Evolutionary conservation across 768 basidiomycete genomes (phyloP).

Genomic region (Suillus alpinus): DNA sequence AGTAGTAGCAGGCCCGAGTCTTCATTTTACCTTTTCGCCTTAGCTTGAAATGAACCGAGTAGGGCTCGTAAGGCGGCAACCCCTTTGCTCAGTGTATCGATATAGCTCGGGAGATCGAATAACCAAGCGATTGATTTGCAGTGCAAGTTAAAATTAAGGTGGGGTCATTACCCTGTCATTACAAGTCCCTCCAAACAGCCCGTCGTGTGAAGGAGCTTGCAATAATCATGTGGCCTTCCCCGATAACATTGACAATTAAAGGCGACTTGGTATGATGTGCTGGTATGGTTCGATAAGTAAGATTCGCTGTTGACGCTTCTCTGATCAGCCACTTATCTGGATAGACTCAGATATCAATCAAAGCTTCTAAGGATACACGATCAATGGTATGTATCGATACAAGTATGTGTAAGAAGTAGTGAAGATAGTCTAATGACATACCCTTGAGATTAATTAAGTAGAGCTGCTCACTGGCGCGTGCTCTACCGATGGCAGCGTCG

Average conservation of each 20-base stretch:
- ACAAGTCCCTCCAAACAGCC: not conserved
- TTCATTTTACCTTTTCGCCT: conserved; percentile 2
- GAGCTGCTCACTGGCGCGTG: not conserved
- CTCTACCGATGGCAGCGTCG: conserved; percentile 22
- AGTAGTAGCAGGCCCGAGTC: not conserved
- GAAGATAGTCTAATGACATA: not conserved
- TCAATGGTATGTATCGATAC: not conserved
- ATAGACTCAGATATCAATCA: not conserved
- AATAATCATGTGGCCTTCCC: not conserved
- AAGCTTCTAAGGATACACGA: not conserved
- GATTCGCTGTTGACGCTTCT: not conserved
- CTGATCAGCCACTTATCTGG: not conserved
- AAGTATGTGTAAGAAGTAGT: not conserved
- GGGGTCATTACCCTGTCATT: not conserved
- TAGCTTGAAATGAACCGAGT: not conserved
- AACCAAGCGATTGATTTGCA: not conserved
- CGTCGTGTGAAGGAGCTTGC: not conserved
- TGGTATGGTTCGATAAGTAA: not conserved
- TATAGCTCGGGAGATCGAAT: not conserved
- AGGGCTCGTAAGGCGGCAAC: not conserved
- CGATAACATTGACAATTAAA: not conserved
- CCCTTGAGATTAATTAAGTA: not conserved
- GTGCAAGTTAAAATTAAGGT: not conserved
- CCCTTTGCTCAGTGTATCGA: not conserved
- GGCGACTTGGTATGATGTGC: not conserved